phyloP scores from a whole-genome alignment of 2,329 filamentous ascomycete species.

The Scortechinia acanthostroma region DNA sequence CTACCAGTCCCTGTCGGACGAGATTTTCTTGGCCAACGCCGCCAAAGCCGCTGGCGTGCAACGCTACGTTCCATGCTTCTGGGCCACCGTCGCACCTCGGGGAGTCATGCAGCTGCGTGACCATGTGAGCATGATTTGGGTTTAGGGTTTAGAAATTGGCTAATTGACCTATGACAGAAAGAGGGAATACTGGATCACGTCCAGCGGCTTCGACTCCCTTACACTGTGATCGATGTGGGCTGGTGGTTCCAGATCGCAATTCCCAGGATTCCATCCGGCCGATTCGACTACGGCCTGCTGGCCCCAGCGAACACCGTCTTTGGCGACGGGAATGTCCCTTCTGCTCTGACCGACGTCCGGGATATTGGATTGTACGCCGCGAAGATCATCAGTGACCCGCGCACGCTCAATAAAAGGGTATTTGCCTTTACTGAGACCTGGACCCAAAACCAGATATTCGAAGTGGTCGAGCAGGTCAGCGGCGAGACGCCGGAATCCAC shows the following conservation, averaged over 20 bases:
- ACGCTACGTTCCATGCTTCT: constrained; percentile 42
- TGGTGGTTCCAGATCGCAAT: constrained; percentile 45
- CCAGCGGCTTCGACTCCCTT: constrained; percentile 36
- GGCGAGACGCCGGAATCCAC: constrained; percentile 31
- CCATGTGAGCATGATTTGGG: too few species aligned
- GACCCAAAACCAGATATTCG: constrained; percentile 32
- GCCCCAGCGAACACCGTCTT: constrained; percentile 17
- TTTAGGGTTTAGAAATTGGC: too few species aligned
- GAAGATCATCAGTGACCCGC: constrained; percentile 33
- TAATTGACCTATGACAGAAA: constrained; percentile 26
- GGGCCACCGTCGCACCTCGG: constrained; percentile 34
- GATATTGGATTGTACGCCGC: constrained; percentile 41
- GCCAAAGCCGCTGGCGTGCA: constrained; percentile 37
- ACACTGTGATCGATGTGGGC: constrained; percentile 49
- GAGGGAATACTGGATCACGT: constrained; percentile 39
- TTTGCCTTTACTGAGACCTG: constrained; percentile 33
- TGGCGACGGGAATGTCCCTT: constrained; percentile 31
- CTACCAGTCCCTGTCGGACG: constrained; percentile 21
- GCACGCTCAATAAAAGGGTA: constrained; percentile 40
- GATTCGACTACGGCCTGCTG: constrained; percentile 7
- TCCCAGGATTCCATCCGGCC: constrained; percentile 32
- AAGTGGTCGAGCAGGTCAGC: constrained; percentile 30
- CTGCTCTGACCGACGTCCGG: constrained; percentile 31
- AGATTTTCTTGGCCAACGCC: constrained; percentile 36
- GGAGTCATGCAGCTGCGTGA: too few species aligned